phyloP scores from a whole-genome alignment of 2,329 filamentous ascomycete genomes.

The Stemphylium beticola region DNA sequence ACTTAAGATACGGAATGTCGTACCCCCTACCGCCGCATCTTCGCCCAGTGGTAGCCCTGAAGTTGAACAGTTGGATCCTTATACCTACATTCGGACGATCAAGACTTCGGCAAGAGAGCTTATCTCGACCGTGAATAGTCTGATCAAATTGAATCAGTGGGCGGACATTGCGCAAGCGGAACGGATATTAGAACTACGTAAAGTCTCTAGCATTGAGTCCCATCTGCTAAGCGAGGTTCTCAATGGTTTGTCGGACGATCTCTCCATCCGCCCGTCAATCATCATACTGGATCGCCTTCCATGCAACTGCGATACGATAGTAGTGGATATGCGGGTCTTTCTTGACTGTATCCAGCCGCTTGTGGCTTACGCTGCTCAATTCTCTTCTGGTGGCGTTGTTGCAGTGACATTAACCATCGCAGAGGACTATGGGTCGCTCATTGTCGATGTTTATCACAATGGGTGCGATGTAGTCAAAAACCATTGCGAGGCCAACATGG shows the following conservation, averaged over 20 bases:
- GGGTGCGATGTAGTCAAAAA: constrained; percentile 49
- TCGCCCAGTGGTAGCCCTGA: constrained; percentile 18
- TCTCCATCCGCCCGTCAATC: constrained; percentile 35
- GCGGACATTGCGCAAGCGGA: constrained; percentile 39
- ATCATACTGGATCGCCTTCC: constrained; percentile 44
- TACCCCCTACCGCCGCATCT: constrained; percentile 12
- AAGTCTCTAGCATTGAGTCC: constrained; percentile 41
- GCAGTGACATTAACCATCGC: constrained; percentile 42
- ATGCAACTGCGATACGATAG: constrained; percentile 38
- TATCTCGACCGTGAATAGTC: constrained; percentile 54
- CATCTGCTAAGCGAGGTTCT: constrained; percentile 41
- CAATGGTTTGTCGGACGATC: constrained; percentile 37
- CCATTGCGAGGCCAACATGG: constrained; percentile 51
- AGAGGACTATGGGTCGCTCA: constrained; percentile 38
- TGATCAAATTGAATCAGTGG: constrained; percentile 54
- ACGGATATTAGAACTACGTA: constrained; percentile 32
- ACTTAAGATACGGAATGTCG: constrained; percentile 33
- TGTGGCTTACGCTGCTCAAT: constrained; percentile 53
- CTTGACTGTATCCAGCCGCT: constrained; percentile 54
- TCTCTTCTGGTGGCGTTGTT: constrained; percentile 48
- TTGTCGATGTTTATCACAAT: constrained; percentile 54
- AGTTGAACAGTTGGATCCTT: constrained; percentile 26
- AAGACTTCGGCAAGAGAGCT: constrained; percentile 51
- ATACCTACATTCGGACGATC: constrained; percentile 46
- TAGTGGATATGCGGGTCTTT: constrained; percentile 49